A percentile compares a stretch with the other conserved stretches of the same genome.
These are phyloP conservation scores for Geosiphon pyriformis DNA, from an alignment of 192 early-diverging fungal species.

Conservation along the genomic window DNA sequence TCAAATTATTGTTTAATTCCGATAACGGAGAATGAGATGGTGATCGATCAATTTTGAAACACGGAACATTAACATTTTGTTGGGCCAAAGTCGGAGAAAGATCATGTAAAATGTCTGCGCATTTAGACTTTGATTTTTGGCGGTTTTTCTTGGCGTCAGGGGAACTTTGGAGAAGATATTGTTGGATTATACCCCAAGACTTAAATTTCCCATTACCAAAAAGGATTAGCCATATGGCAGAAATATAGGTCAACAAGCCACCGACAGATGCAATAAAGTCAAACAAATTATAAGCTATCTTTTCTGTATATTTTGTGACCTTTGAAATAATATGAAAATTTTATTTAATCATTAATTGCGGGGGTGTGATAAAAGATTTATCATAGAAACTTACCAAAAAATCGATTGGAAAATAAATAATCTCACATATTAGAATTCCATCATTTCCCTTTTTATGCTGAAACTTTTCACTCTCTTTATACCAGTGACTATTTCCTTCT, in stretches of 20 bases:
- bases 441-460: neutral
- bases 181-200: conserved; percentile 36
- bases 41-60: too few species aligned
- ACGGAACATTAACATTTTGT: too few species aligned
- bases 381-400: neutral
- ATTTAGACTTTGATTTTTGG: too few species aligned
- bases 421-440: neutral
- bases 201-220: conserved; percentile 37
- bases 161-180: conserved; percentile 30
- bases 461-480: too few species aligned
- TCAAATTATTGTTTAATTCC: too few species aligned
- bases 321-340: neutral
- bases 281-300: neutral
- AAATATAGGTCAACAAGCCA: neutral
- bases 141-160: conserved; percentile 26
- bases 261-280: neutral
- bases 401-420: neutral
- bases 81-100: too few species aligned
- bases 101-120: too few species aligned
- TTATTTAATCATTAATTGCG: neutral
- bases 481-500: too few species aligned
- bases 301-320: neutral
- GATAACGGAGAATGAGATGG: too few species aligned
- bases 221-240: conserved; percentile 33
- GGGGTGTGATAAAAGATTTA: neutral